Evolutionary conservation across 257 asterid species (phyloP), one percentile per base, ranked within the genome.

Genomic region (Craterostigma plantagineum): DNA sequence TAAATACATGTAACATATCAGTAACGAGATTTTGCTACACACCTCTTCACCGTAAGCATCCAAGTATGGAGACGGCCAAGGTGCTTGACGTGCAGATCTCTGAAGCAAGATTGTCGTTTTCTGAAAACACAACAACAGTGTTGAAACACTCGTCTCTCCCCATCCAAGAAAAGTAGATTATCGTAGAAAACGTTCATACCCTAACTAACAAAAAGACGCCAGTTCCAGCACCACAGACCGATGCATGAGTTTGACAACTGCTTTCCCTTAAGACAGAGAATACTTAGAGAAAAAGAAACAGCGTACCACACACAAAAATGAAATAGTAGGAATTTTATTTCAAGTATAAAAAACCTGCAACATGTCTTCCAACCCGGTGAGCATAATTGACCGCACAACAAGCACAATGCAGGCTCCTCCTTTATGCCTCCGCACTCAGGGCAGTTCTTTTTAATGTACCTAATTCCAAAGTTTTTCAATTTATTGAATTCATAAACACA

Each of bases 21-120:
- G n/a, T n/a, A n/a, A n/a, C n/a, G n/a, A n/a, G 8, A 16, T 16
- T 8, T 41, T 41, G 4, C n/a, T n/a, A n/a, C n/a, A 54, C 72
- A 79, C 99, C 99, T 90, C 99, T 77, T 90, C 99, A 49, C 99
- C 99, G 40, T 69, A 90, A 18, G 74, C 76, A 71, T 90, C 99
- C 72, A 90, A 77, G 61, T 90, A 90, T 2, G 87, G 99, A 51
- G 99, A 90, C 27, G 93, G 93, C 99, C 99, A 90, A 37, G 79
- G 81, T 46, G 99, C 92, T 65, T 79, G 92, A 50, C 92, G 91
- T 55, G 92, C 91, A 51, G 87, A 75, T 60, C 95, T 71, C 63
- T 83, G 99, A 46, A 90, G 94, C 68, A 83, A 57, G 56, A 90
- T 71, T 23, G 93, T 72, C 48, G 99, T 90, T 72, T 65, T 79